Conservation (phyloP, 176 grass and related monocot genomes). For the Chloris gayana region DNA sequence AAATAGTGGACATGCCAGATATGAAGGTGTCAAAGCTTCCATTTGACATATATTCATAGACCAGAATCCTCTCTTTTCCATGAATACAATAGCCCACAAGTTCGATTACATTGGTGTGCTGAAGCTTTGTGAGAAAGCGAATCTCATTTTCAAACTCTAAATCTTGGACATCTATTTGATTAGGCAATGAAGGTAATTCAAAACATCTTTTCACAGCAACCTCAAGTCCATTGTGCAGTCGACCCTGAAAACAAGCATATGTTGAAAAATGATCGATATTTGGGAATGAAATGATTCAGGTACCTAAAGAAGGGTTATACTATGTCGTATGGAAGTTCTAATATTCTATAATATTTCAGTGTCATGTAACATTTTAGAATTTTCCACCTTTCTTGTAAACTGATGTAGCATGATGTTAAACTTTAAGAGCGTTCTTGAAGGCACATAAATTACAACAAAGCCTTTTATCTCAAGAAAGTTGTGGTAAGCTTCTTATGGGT, state of each 20-base stretch:
- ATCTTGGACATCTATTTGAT: constrained; percentile 5
- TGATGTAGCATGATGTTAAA: too few relatives aligned
- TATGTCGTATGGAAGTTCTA: too few relatives aligned
- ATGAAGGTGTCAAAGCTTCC: constrained; percentile 35
- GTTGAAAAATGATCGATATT: background rate
- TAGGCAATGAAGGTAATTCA: constrained; percentile 13
- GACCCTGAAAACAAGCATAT: constrained; percentile 37
- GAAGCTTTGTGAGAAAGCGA: constrained; percentile 19
- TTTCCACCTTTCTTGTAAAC: too few relatives aligned
- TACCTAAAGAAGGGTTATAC: background rate
- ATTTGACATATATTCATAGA: constrained; percentile 46
- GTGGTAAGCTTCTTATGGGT: too few relatives aligned
- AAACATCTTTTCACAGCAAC: constrained; percentile 43
- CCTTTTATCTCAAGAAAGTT: too few relatives aligned
- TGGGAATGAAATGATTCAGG: background rate
- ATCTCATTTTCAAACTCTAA: constrained; percentile 33
- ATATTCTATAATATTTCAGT: too few relatives aligned
- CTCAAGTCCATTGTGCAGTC: constrained; percentile 2
- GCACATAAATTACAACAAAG: too few relatives aligned
- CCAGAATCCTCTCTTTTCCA: constrained; percentile 35
- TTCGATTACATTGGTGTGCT: constrained; percentile 40
- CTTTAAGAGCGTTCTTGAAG: too few relatives aligned
- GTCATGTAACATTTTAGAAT: too few relatives aligned
- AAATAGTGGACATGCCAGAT: background rate
- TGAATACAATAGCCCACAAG: constrained; percentile 37